Base-by-base conservation (phyloP, 2,329 filamentous ascomycete genomes). In the Pseudogymnoascus sp. region DNA sequence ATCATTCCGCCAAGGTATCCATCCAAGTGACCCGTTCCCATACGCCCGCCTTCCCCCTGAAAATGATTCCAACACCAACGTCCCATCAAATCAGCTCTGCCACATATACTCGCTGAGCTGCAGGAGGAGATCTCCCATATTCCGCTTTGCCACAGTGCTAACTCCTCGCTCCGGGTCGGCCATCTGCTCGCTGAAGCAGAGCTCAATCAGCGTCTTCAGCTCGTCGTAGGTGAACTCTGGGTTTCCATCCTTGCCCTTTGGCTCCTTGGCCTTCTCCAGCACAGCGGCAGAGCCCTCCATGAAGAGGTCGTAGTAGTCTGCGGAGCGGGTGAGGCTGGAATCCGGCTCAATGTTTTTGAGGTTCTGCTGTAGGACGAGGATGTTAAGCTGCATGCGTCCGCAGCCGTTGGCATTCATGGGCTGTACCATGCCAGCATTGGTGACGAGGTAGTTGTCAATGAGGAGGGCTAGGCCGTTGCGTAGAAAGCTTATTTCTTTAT, bases 311-410 rank as follows among this genome's bases (percentile, higher is more conserved):
- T 87, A 93, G 76, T 89, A 93, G 64, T 84, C 81, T 18, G 84
- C 82, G 0, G 88, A 84, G 37, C 84, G 78, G 3, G 81, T 79
- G 28, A 93, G 79, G 63, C 84, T 81, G 2, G 90, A 87, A 7
- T 83, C 83, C 1, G 84, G 81, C 75, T 95, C 91, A 62, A 99
- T 88, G 68, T 96, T 96, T 78, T 96, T 96, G 63, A 99, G 84
- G 71, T 96, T 97, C 74, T 99, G 95, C 76, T 97, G 93, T 61
- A 99, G 80, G 42, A 99, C 95, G 23, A 97, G 82, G 59, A 97
- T 91, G 74, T 99, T 96, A 71, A 97, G 85, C 74, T 92, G 89
- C 85, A 99, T 92, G 38, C 92, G 85, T n/a, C 87, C 86, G 65
- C 88, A 90, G 44, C 95, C 95, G 69, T 89, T 85, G 38, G 78